Percentiles rank a stretch among this genome's conserved stretches.
phyloP scores from a whole-genome alignment of 306 rosid species.

The Cicer chorassanicum region DNA sequence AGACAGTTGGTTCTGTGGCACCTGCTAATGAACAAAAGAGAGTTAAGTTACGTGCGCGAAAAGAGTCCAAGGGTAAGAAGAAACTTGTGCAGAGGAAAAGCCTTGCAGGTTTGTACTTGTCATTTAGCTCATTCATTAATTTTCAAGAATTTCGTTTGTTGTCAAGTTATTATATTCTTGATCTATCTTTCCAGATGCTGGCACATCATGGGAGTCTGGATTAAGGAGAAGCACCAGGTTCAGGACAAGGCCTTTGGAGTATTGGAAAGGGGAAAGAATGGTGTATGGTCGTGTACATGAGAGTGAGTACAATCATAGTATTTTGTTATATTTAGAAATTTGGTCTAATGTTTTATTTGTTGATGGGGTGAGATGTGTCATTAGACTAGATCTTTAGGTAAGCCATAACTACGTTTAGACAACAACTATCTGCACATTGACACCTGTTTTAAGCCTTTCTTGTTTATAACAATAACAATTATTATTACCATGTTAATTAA shows the following conservation, averaged over 20 bases:
- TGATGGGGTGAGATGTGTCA: not conserved
- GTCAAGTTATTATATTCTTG: not conserved
- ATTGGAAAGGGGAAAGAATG: conserved; percentile 84
- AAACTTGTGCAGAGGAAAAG: conserved; percentile 54
- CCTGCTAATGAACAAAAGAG: conserved; percentile 50
- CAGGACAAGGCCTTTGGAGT: conserved; percentile 84
- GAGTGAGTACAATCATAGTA: conserved; percentile 56
- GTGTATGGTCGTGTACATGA: conserved; percentile 77
- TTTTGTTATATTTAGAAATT: conserved; percentile 25
- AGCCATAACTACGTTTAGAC: not conserved
- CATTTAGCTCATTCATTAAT: conserved; percentile 37
- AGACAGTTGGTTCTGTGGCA: conserved; percentile 26
- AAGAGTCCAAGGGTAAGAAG: conserved; percentile 42
- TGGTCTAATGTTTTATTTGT: conserved; percentile 24
- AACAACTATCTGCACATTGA: conserved; percentile 2
- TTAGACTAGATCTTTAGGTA: not conserved
- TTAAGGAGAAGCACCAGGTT: conserved; percentile 85
- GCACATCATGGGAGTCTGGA: conserved; percentile 68
- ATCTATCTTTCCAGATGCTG: conserved; percentile 61
- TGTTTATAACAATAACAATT: not conserved
- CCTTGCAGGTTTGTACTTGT: conserved; percentile 68
- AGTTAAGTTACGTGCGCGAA: conserved; percentile 37
- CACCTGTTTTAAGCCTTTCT: conserved; percentile 5
- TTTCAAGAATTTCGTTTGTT: conserved; percentile 13
- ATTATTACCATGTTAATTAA: no score